A percentile compares a stretch with the other conserved stretches of the same genome.
These are phyloP conservation scores for Colletotrichum sp. DNA, from an alignment of 2,329 filamentous ascomycete genomes.

Conservation along the genomic window DNA sequence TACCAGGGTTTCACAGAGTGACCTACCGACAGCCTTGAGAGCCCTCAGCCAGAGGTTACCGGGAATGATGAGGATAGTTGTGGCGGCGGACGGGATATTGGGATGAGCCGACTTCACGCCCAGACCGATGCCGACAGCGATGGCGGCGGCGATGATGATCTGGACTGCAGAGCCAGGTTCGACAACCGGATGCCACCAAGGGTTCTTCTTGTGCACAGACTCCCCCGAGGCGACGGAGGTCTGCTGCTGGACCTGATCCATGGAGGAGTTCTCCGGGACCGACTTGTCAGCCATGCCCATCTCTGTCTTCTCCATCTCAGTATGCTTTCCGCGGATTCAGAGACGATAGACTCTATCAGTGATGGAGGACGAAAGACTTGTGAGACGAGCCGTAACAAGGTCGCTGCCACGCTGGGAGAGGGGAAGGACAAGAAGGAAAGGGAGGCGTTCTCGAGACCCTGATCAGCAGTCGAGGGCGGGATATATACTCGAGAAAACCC, in stretches of 20 bases:
- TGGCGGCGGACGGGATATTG: conserved; percentile 45
- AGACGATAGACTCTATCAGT: neutral
- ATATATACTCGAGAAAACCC: conserved; percentile 3
- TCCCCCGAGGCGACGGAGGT: conserved; percentile 10
- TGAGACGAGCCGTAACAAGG: neutral
- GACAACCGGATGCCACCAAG: conserved; percentile 41
- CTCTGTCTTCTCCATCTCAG: conserved; percentile 19
- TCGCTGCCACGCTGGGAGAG: neutral
- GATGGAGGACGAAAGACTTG: neutral
- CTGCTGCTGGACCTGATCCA: conserved; percentile 14
- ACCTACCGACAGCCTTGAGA: conserved; percentile 52
- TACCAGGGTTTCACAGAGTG: rapidly evolving
- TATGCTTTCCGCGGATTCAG: neutral
- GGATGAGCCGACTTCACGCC: conserved; percentile 46
- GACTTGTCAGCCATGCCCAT: conserved; percentile 16
- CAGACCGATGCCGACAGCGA: conserved; percentile 57
- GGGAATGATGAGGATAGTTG: conserved; percentile 50
- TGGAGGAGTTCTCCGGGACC: conserved; percentile 23
- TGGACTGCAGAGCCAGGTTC: conserved; percentile 52
- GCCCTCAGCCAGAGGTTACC: conserved; percentile 55
- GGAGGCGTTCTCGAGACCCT: neutral
- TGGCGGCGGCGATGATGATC: conserved; percentile 51
- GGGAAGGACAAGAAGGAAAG: neutral
- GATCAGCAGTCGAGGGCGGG: neutral
- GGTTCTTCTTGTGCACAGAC: conserved; percentile 28